These are phyloP conservation scores for Colletotrichum nymphaeae DNA, from an alignment of 2,329 filamentous ascomycete species.

Conservation along the genomic window DNA sequence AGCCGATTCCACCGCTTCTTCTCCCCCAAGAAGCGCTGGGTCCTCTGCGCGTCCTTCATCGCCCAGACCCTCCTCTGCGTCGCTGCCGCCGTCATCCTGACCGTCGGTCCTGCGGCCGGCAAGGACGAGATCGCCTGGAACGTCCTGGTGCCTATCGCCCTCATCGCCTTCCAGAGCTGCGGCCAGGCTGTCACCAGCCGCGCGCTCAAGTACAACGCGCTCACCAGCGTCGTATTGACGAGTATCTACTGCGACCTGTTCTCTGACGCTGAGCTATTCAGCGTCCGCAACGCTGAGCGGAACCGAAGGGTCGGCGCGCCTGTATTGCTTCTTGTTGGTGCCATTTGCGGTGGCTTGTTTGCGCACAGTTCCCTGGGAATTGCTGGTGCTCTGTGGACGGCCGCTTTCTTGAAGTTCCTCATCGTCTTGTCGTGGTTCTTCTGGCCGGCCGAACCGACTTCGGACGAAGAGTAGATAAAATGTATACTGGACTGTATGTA, in stretches of 20 bases:
- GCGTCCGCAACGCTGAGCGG: slow-evolving; percentile 57
- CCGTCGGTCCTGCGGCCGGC: slow-evolving; percentile 54
- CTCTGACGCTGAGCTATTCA: slow-evolving; percentile 67
- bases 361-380: slow-evolving; percentile 60
- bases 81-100: slow-evolving; percentile 55
- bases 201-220: slow-evolving; percentile 74
- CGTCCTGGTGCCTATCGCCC: slow-evolving; percentile 73
- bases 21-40: slow-evolving; percentile 71
- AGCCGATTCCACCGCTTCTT: slow-evolving; percentile 74
- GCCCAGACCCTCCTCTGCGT: slow-evolving; percentile 63
- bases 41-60: slow-evolving; percentile 69
- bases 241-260: slow-evolving; percentile 87
- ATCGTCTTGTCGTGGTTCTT: slow-evolving; percentile 69
- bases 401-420: slow-evolving; percentile 64
- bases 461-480: slow-evolving; percentile 42
- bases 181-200: slow-evolving; percentile 83
- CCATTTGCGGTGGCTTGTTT: slow-evolving; percentile 62
- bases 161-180: slow-evolving; percentile 81
- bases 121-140: slow-evolving; percentile 64
- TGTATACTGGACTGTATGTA: too few relatives aligned
- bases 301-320: slow-evolving; percentile 64
- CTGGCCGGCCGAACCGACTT: slow-evolving; percentile 63
- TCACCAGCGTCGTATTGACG: slow-evolving; percentile 84
- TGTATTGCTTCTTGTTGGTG: slow-evolving; percentile 60
- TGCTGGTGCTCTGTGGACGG: slow-evolving; percentile 69